phyloP scores from a whole-genome alignment of 1,284 basidiomycete species.

The Ceratobasidium sp. region DNA sequence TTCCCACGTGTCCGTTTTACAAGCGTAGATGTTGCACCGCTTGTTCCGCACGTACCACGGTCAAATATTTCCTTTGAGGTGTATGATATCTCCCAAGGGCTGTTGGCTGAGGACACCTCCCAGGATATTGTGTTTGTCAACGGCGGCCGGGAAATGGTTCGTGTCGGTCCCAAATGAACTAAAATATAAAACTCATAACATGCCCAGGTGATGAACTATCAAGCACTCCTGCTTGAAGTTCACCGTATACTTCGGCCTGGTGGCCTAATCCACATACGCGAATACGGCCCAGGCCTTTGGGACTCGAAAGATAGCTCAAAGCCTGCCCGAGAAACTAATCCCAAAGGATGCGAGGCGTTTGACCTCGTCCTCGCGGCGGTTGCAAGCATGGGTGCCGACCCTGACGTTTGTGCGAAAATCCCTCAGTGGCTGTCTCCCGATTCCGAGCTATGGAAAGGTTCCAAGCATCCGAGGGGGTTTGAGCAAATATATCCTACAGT shows the following conservation, averaged over 20 bases:
- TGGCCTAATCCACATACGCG: not conserved
- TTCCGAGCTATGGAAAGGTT: not conserved
- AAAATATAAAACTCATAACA: not conserved
- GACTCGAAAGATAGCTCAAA: not conserved
- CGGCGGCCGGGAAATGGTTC: not conserved
- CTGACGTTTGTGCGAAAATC: not conserved
- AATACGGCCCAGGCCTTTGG: not conserved
- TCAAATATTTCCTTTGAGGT: not conserved
- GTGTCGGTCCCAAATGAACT: no score
- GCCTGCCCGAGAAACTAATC: conserved; percentile 2
- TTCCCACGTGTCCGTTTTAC: no score
- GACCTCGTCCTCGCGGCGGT: not conserved
- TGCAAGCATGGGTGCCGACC: not conserved
- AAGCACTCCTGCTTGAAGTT: not conserved
- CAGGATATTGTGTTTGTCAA: conserved; percentile 11
- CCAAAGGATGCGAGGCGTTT: not conserved
- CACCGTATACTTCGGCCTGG: conserved; percentile 15
- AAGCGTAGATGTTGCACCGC: no score
- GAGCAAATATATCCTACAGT: not conserved
- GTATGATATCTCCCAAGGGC: not conserved
- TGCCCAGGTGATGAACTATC: conserved; percentile 6
- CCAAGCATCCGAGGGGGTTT: not conserved
- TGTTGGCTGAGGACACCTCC: not conserved
- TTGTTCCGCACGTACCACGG: no score
- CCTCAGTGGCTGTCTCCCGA: no score